Conservation (phyloP, 805 yeast species). For the Candida koratica region DNA sequence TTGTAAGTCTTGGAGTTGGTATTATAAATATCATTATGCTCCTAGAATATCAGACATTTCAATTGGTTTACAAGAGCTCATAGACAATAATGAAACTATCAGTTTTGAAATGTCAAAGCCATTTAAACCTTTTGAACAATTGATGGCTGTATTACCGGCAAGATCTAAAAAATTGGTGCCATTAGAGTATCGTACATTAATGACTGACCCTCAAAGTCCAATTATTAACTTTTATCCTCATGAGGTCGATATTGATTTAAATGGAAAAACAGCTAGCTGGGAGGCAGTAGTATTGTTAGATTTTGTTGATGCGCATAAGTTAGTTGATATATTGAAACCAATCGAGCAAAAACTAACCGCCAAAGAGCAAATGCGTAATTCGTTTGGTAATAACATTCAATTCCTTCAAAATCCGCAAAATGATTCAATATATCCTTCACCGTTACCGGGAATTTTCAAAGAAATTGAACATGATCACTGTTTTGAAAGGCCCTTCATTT, state of each 20-base stretch:
- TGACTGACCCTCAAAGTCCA: conserved; percentile 84
- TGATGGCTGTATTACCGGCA: conserved; percentile 96
- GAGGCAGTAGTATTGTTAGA: conserved; percentile 93
- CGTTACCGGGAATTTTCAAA: conserved; percentile 70
- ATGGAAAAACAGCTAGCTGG: conserved; percentile 96
- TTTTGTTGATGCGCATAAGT: conserved; percentile 80
- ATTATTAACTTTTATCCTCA: conserved; percentile 87
- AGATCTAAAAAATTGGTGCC: conserved; percentile 83
- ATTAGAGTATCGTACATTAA: conserved; percentile 65
- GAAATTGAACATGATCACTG: conserved; percentile 81
- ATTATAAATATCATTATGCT: conserved; percentile 81
- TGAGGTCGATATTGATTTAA: conserved; percentile 82
- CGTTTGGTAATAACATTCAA: conserved; percentile 63
- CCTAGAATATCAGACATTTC: conserved; percentile 89
- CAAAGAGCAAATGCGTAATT: conserved; percentile 71
- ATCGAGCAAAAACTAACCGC: conserved; percentile 56
- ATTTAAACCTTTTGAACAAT: conserved; percentile 88
- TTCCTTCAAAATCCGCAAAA: conserved; percentile 77
- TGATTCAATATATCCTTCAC: conserved; percentile 63
- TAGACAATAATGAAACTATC: conserved; percentile 22
- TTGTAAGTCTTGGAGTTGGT: conserved; percentile 96
- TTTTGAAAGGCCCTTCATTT: conserved; percentile 51
- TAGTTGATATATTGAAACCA: conserved; percentile 70
- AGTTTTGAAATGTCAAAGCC: conserved; percentile 71
- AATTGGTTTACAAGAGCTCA: conserved; percentile 60